Percentiles rank a stretch among this genome's conserved stretches.
Conservation (phyloP, 2,329 filamentous ascomycete genomes). For the Neonectria punicea region DNA sequence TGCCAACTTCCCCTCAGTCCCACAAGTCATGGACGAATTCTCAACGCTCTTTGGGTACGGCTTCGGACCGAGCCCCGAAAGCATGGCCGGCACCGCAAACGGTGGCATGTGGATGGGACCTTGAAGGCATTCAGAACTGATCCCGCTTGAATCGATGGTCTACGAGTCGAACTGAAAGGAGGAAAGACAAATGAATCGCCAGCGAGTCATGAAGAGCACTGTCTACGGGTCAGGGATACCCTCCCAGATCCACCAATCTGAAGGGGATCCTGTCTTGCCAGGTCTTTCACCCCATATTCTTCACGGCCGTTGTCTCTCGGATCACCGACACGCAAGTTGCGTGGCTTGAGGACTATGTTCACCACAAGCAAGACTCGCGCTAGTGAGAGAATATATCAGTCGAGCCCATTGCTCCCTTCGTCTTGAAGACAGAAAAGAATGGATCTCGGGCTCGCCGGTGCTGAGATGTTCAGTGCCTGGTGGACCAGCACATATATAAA, state of each 20-base stretch:
- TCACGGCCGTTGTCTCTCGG: neutral
- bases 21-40: conserved; percentile 53
- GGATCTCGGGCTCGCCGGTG: neutral
- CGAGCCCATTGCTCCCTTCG: neutral
- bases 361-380: conserved; percentile 2
- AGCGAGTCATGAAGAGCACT: neutral
- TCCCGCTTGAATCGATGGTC: neutral
- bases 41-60: conserved; percentile 47
- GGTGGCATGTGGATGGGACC: conserved; percentile 44
- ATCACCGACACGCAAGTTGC: neutral
- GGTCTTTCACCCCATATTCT: neutral
- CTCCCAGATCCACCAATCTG: conserved; percentile 3
- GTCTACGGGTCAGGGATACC: neutral
- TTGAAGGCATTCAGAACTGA: conserved; percentile 25
- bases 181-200: conserved; percentile 1
- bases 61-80: conserved; percentile 46
- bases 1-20: conserved; percentile 50
- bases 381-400: conserved; percentile 2
- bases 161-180: conserved; percentile 16
- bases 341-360: neutral
- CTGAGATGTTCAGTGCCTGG: neutral
- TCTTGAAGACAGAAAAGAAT: neutral
- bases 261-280: neutral
- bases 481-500: neutral
- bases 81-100: conserved; percentile 38